Evolutionary conservation across 2,329 filamentous ascomycete species (phyloP).

Genomic region (Remersonia thermophila): DNA sequence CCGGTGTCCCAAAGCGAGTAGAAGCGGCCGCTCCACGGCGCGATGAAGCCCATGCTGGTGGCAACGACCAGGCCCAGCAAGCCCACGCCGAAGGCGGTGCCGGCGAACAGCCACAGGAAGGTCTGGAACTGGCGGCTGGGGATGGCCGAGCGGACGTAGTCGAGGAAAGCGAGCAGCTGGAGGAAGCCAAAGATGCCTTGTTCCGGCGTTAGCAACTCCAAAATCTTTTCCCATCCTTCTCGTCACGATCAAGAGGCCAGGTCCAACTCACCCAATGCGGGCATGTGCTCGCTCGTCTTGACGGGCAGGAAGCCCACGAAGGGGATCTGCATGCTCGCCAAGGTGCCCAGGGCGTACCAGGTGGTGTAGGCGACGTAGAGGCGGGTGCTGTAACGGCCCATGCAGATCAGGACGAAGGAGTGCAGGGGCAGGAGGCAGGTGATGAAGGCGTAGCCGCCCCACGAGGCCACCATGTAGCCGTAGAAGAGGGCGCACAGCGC

Average conservation of each 20-base stretch:
- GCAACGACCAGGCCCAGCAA: slow-evolving; percentile 70
- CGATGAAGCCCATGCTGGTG: slow-evolving; percentile 81
- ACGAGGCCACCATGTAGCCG: slow-evolving; percentile 99
- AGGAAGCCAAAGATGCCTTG: slow-evolving; percentile 88
- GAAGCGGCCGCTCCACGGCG: slow-evolving; percentile 96
- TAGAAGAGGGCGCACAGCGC: slow-evolving; percentile 91
- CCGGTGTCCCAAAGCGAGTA: slow-evolving; percentile 98
- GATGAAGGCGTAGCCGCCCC: slow-evolving; percentile 99
- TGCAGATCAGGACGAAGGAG: slow-evolving; percentile 84
- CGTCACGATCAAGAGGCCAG: neutral
- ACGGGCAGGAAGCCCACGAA: slow-evolving; percentile 97
- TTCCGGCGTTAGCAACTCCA: slow-evolving; percentile 3
- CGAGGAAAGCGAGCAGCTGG: slow-evolving; percentile 83
- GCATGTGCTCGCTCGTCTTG: slow-evolving; percentile 97
- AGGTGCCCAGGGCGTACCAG: slow-evolving; percentile 90
- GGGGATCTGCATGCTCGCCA: slow-evolving; percentile 98
- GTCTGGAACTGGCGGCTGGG: slow-evolving; percentile 90
- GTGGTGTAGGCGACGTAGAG: slow-evolving; percentile 95
- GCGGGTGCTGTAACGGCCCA: slow-evolving; percentile 90
- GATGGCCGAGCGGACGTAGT: slow-evolving; percentile 79
- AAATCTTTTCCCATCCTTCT: slow-evolving; percentile 3
- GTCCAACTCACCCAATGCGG: slow-evolving; percentile 63
- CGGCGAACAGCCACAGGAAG: slow-evolving; percentile 64
- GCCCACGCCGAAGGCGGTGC: slow-evolving; percentile 60
- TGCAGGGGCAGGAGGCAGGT: slow-evolving; percentile 93